Evolutionary conservation across 495 filamentous ascomycete species (phyloP).

Genomic region (Rhypophila decipiens): DNA sequence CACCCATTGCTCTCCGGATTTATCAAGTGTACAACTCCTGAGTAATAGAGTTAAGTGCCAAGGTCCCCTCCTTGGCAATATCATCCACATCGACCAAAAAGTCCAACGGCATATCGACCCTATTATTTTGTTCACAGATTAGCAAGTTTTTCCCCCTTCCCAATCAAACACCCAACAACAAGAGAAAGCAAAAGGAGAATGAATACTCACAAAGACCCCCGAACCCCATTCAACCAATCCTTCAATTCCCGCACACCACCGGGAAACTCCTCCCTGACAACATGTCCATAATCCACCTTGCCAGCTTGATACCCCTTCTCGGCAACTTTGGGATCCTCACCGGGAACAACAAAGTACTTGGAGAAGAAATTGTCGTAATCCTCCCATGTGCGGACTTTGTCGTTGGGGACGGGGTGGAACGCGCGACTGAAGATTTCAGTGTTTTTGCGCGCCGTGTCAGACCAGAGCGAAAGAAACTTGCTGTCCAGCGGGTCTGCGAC

Average conservation of each 20-base stretch:
- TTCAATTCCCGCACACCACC: slow-evolving; percentile 68
- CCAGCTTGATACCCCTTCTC: slow-evolving; percentile 26
- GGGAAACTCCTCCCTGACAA: slow-evolving; percentile 74
- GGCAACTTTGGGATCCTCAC: slow-evolving; percentile 21
- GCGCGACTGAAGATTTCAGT: slow-evolving; percentile 79
- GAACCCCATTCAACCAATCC: slow-evolving; percentile 65
- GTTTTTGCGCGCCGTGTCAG: slow-evolving; percentile 65
- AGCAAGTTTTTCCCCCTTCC: no score
- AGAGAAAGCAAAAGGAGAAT: no score
- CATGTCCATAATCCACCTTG: slow-evolving; percentile 71
- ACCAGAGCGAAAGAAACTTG: slow-evolving; percentile 65
- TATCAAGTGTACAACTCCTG: slow-evolving; percentile 84
- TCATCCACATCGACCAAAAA: slow-evolving; percentile 81
- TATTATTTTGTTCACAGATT: no score
- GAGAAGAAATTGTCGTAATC: slow-evolving; percentile 78
- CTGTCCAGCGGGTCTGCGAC: slow-evolving; percentile 71
- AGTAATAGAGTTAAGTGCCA: slow-evolving; percentile 73
- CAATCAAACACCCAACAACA: no score
- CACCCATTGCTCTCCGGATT: no score
- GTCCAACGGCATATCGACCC: slow-evolving; percentile 89
- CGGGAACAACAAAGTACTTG: slow-evolving; percentile 60
- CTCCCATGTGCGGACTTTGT: slow-evolving; percentile 72
- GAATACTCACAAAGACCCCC: no score
- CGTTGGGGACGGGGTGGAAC: slow-evolving; percentile 85
- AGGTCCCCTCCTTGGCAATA: slow-evolving; percentile 78